Evolutionary conservation across 495 filamentous ascomycete species (phyloP), one percentile per base, ranked within the genome.

Genomic region (Aeminium ludgeri): DNA sequence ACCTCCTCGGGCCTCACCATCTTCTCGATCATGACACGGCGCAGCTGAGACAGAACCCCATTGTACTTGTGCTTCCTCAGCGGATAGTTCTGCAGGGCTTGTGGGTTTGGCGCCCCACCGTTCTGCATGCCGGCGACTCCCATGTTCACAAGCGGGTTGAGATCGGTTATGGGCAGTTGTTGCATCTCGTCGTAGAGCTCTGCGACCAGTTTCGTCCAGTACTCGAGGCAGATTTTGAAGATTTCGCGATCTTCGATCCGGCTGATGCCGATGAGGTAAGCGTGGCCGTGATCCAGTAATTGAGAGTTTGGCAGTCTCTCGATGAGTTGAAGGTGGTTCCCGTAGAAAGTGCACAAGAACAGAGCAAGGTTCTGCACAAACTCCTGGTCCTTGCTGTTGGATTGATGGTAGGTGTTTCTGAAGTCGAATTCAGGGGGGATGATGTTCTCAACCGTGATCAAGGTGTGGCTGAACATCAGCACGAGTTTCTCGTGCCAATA

Each of bases 131-230:
- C 76, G 44, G 73, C 74, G 34, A 80, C 64, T 18, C 78, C 76
- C 67, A 87, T 76, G 49, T 72, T 76, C 46, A 89, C 70, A 12
- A 96, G 68, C 3, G 86, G 84, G 53, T 86, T 93, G 43, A 89
- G 69, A 45, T 99, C 91, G 11, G 79, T 82, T 35, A 95, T 78
- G 1, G 89, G 91, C 3, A 95, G 69, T 20, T 78, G 68, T 56
- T 96, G 91, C 86, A 96, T 95, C 64, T 96, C 91, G 58, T 99
- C 91, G 52, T 93, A 99, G 3, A 99, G 70, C 58, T 96, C 91
- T 50, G 91, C 84, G n/a, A 96, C 91, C 11, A 96, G 69, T 53
- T 93, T 93, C 16, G 91, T 91, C 89, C 89, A 99, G 61, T 99
- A 99, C 51, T 99, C 89, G 36, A 99, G 65, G 54, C 84, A 93